phyloP scores from a whole-genome alignment of 73 alveolate genomes.

The Paramecium pentaurelia region DNA sequence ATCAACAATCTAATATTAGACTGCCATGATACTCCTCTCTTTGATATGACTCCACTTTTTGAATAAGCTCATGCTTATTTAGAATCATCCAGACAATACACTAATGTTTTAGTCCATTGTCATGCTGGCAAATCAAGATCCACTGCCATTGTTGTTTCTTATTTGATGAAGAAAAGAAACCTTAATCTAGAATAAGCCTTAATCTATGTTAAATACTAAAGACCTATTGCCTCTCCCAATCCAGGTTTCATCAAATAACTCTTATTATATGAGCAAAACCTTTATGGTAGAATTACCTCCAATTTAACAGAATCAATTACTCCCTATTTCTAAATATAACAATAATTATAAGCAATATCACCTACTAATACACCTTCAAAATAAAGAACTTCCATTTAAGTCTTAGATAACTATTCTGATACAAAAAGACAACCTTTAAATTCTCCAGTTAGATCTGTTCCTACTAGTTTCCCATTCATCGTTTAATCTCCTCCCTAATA shows the following conservation, averaged over 20 bases:
- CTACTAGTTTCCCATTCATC: background rate
- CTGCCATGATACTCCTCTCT: background rate
- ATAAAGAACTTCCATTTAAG: background rate
- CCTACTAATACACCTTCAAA: background rate
- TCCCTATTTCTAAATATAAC: background rate
- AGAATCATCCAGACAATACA: background rate
- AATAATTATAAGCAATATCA: background rate
- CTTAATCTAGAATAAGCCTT: constrained; percentile 13
- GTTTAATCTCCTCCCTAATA: background rate
- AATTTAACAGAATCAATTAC: background rate
- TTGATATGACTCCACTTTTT: background rate
- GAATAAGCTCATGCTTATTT: background rate
- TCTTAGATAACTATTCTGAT: background rate
- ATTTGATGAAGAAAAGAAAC: constrained; percentile 20
- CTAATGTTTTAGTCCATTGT: constrained; percentile 19
- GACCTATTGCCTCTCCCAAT: background rate
- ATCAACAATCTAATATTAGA: background rate
- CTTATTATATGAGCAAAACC: background rate
- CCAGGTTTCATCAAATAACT: background rate
- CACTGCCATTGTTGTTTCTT: background rate
- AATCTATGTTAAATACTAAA: background rate
- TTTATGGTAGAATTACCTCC: background rate
- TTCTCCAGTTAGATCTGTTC: background rate
- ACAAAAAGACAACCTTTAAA: background rate
- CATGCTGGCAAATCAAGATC: constrained; percentile 35